These are phyloP conservation scores for Coelastrella sp. DNA, from an alignment of 139 green algal species.

Conservation along the genomic window DNA sequence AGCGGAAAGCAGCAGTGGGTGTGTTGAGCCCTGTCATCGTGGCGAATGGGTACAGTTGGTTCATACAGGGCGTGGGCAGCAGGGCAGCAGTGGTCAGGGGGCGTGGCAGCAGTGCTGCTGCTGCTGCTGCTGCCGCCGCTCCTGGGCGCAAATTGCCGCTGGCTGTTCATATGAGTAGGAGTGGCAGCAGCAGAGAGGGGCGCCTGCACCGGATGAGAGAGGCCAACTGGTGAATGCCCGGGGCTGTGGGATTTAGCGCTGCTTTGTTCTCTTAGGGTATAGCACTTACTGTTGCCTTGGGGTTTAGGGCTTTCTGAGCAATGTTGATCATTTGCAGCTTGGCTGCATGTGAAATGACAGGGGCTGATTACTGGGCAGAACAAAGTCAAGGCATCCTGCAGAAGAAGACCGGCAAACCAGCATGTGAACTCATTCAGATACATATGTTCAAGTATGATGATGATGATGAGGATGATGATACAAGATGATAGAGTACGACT, in stretches of 20 bases:
- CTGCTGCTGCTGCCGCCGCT: background rate
- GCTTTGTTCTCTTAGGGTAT: background rate
- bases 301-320: too few species aligned
- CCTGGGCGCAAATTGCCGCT: conserved; percentile 11
- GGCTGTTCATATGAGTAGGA: conserved; percentile 25
- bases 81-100: conserved; percentile 5
- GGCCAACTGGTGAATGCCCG: conserved; percentile 34
- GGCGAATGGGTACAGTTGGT: conserved; percentile 40
- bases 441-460: too few species aligned
- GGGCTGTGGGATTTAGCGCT: background rate
- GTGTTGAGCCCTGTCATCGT: conserved; percentile 36
- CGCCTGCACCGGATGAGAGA: conserved; percentile 46
- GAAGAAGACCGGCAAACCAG: too few species aligned
- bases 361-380: too few species aligned
- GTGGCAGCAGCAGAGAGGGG: conserved; percentile 29
- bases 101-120: conserved; percentile 18
- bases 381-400: too few species aligned
- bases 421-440: too few species aligned
- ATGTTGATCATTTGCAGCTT: too few species aligned
- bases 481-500: too few species aligned
- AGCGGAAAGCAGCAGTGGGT: conserved; percentile 7
- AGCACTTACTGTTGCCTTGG: background rate
- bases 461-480: too few species aligned
- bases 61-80: conserved; percentile 29
- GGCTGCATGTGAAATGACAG: too few species aligned